A percentile compares a stretch with the other conserved stretches of the same genome.
phyloP scores from a whole-genome alignment of 495 filamentous ascomycete genomes.

The Wilcoxina mikolae region DNA sequence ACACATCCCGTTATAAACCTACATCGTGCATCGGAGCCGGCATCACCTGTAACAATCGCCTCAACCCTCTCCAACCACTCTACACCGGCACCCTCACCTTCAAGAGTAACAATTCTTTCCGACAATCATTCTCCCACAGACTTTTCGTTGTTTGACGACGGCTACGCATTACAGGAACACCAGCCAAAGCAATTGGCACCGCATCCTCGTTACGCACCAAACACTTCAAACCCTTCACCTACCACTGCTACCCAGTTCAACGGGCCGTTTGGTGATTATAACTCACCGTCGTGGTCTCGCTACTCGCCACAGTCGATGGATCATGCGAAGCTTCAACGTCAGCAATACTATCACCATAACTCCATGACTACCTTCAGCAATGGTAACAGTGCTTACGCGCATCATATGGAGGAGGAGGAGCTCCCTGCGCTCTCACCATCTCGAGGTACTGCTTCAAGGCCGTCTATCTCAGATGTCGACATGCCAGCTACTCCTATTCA shows the following conservation, averaged over 20 bases:
- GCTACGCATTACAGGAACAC: conserved; percentile 2
- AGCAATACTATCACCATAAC: conserved; percentile 18
- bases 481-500: conserved; percentile 22
- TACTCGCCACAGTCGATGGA: conserved; percentile 5
- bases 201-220: conserved; percentile 5
- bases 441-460: conserved; percentile 14
- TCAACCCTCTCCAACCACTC: conserved; percentile 23
- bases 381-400: conserved; percentile 1
- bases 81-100: conserved; percentile 24
- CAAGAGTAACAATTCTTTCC: conserved; percentile 21
- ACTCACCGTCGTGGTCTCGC: neutral
- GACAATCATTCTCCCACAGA: conserved; percentile 17
- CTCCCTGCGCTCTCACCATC: conserved; percentile 25
- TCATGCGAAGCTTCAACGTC: conserved; percentile 6
- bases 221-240: conserved; percentile 14
- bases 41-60: conserved; percentile 23
- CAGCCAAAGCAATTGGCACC: neutral
- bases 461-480: conserved; percentile 23
- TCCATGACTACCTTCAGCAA: conserved; percentile 14
- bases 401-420: conserved; percentile 20
- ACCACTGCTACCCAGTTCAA: conserved; percentile 10
- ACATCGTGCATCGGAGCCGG: conserved; percentile 21
- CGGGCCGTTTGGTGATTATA: neutral
- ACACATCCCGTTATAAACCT: conserved; percentile 14
- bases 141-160: conserved; percentile 22